These are phyloP conservation scores for Anthoceros angustus DNA, from an alignment of 225 moss, liverwort and hornwort species.

Conservation along the genomic window DNA sequence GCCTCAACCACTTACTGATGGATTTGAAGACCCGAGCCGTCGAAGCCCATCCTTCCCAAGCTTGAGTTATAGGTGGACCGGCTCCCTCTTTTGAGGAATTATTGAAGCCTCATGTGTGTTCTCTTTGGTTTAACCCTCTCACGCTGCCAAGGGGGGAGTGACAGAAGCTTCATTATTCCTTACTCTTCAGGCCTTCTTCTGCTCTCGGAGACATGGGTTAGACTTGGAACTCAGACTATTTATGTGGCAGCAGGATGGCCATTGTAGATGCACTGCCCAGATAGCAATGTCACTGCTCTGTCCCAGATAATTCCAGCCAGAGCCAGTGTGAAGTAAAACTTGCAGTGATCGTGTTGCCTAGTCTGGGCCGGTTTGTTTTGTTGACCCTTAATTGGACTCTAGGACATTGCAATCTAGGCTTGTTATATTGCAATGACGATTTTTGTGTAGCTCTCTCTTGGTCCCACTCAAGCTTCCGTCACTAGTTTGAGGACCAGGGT, in stretches of 20 bases:
- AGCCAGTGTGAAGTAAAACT: background rate
- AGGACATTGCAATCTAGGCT: slow-evolving; percentile 3
- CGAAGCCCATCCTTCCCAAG: slow-evolving; percentile 55
- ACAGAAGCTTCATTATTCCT: slow-evolving; percentile 14
- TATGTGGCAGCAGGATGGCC: background rate
- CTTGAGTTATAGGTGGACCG: slow-evolving; percentile 36
- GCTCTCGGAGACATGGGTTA: background rate
- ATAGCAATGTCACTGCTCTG: background rate
- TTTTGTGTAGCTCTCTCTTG: background rate
- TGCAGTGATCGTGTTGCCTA: background rate
- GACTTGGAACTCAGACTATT: background rate
- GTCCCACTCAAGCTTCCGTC: background rate
- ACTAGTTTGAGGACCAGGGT: no score
- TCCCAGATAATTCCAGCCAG: background rate
- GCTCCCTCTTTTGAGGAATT: slow-evolving; percentile 53
- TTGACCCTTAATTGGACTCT: background rate
- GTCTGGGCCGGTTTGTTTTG: background rate
- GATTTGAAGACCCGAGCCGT: slow-evolving; percentile 44
- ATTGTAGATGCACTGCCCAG: background rate
- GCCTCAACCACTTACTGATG: slow-evolving; percentile 32
- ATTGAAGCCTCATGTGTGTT: slow-evolving; percentile 32
- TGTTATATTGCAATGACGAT: background rate
- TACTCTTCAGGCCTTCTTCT: slow-evolving; percentile 3
- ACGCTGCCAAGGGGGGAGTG: slow-evolving; percentile 35
- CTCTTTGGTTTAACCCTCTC: slow-evolving; percentile 30